phyloP scores from a whole-genome alignment of 2,329 filamentous ascomycete species.

The Stylonectria norvegica region DNA sequence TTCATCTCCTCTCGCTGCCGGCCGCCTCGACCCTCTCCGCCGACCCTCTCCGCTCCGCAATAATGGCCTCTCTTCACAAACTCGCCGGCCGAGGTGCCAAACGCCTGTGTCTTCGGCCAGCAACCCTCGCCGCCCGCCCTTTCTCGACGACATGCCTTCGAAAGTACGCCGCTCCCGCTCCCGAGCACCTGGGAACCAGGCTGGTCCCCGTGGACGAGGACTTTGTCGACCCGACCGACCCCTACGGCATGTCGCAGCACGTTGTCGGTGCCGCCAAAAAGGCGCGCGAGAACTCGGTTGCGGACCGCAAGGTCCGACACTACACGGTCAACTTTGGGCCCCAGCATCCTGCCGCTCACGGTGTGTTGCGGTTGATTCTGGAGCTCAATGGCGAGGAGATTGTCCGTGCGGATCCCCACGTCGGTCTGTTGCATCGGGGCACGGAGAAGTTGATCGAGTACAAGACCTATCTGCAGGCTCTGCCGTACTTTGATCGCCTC shows the following conservation, averaged over 20 bases:
- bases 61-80: slow-evolving; percentile 71
- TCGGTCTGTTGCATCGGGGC: slow-evolving; percentile 90
- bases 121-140: slow-evolving; percentile 47
- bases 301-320: slow-evolving; percentile 84
- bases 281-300: slow-evolving; percentile 46
- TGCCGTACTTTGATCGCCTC: slow-evolving; percentile 97
- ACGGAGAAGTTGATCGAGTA: slow-evolving; percentile 99
- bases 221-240: slow-evolving; percentile 54
- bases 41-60: slow-evolving; percentile 28
- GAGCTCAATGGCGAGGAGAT: slow-evolving; percentile 98
- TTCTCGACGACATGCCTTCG: slow-evolving; percentile 65
- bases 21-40: slow-evolving; percentile 24
- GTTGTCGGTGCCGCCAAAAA: slow-evolving; percentile 43
- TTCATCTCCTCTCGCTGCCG: slow-evolving; percentile 27
- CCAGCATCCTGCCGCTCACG: slow-evolving; percentile 97
- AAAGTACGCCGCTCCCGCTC: slow-evolving; percentile 59
- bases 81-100: slow-evolving; percentile 69
- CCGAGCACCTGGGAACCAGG: slow-evolving; percentile 51
- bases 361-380: slow-evolving; percentile 94
- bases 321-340: slow-evolving; percentile 99
- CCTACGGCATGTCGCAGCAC: slow-evolving; percentile 45
- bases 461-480: slow-evolving; percentile 96
- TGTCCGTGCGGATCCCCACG: slow-evolving; percentile 91
- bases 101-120: slow-evolving; percentile 57
- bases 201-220: slow-evolving; percentile 63